Evolutionary conservation across 2,329 filamentous ascomycete genomes (phyloP).

Genomic region (Pseudocercospora pini-densiflorae): DNA sequence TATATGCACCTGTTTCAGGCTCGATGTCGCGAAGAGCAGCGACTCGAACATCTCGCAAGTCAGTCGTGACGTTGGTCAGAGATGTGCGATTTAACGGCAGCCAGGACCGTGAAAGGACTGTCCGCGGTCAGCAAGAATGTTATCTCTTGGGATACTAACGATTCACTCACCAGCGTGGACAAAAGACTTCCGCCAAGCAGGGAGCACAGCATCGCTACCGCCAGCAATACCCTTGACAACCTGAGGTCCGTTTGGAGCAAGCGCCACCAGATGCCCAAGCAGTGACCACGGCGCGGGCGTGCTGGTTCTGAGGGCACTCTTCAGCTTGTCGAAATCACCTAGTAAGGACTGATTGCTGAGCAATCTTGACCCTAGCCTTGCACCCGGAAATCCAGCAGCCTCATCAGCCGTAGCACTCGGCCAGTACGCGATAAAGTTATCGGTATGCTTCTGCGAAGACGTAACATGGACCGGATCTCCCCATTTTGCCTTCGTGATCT

Average conservation of each 20-base stretch:
- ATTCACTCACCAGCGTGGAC: conserved; percentile 19
- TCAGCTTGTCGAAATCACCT: conserved; percentile 3
- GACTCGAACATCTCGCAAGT: conserved; percentile 11
- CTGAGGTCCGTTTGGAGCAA: conserved; percentile 9
- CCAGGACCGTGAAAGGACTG: conserved; percentile 25
- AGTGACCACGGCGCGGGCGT: conserved; percentile 6
- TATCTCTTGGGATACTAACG: too few species aligned
- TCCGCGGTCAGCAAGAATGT: neutral
- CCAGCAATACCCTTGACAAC: conserved; percentile 21
- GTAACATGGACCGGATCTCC: neutral
- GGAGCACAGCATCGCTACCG: conserved; percentile 25
- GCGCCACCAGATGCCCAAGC: conserved; percentile 18
- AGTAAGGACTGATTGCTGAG: conserved; percentile 15
- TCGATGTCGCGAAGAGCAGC: conserved; percentile 45
- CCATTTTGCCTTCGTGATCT: conserved; percentile 4
- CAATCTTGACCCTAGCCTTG: conserved; percentile 16
- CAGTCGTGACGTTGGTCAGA: conserved; percentile 20
- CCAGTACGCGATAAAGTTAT: conserved; percentile 8
- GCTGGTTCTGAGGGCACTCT: neutral
- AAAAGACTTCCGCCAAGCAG: conserved; percentile 27
- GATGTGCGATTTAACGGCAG: conserved; percentile 39
- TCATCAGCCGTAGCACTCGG: conserved; percentile 3
- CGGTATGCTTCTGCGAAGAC: neutral
- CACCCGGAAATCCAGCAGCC: conserved; percentile 8
- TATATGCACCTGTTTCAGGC: conserved; percentile 48